Percentiles rank a stretch among this genome's conserved stretches.
Conservation (phyloP, 208 protist genomes). For the Leishmania tropica region DNA sequence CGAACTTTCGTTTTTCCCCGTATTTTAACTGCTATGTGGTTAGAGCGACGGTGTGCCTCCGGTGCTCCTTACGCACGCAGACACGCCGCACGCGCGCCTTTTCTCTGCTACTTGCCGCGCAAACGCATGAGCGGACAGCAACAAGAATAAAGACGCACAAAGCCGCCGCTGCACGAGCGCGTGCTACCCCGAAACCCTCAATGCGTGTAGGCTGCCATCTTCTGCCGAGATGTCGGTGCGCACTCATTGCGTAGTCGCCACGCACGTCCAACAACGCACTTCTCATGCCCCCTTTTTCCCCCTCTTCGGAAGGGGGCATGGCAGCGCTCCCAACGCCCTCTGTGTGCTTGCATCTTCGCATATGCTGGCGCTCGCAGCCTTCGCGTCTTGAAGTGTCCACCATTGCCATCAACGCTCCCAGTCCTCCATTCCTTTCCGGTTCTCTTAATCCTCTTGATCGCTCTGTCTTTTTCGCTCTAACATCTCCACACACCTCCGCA, state of each 20-base stretch:
- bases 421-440: too few relatives aligned
- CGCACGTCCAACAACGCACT: background rate
- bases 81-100: background rate
- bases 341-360: background rate
- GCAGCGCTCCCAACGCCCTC: background rate
- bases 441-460: background rate
- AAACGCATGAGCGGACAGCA: background rate
- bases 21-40: background rate
- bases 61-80: background rate
- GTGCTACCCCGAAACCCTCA: background rate
- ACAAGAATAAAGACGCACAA: background rate
- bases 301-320: background rate
- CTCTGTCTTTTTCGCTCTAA: background rate
- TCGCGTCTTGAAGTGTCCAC: background rate
- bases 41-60: background rate
- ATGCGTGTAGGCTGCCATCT: background rate
- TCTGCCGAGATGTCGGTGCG: background rate
- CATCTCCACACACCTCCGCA: background rate
- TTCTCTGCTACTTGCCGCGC: background rate
- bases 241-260: background rate
- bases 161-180: background rate
- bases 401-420: background rate
- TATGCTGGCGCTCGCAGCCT: background rate
- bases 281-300: background rate
- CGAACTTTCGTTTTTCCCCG: background rate